These are phyloP conservation scores for Exophiala viscosa DNA, from an alignment of 2,329 filamentous ascomycete genomes.

Conservation along the genomic window DNA sequence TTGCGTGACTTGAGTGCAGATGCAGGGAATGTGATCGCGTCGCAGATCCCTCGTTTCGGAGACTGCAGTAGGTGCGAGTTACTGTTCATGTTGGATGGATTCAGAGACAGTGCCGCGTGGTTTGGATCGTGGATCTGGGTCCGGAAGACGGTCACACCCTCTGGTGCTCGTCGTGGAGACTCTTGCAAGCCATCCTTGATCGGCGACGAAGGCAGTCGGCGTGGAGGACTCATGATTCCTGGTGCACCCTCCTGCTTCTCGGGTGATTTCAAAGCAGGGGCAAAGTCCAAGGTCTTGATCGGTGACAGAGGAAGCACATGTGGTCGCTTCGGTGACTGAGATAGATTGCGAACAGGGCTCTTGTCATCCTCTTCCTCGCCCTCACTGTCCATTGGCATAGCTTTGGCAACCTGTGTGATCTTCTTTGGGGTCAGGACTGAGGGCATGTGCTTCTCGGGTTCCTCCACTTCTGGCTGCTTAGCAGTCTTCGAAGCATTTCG, in stretches of 20 bases:
- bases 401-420: conserved; percentile 44
- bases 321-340: conserved; percentile 35
- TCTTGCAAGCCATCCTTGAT: conserved; percentile 42
- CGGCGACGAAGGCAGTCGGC: conserved; percentile 43
- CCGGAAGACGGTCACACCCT: conserved; percentile 25
- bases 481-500: conserved; percentile 26
- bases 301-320: conserved; percentile 35
- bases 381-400: conserved; percentile 32
- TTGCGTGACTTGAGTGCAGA: conserved; percentile 34
- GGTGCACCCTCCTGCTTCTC: conserved; percentile 34
- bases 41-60: conserved; percentile 40
- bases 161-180: conserved; percentile 37
- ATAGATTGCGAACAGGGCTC: conserved; percentile 32
- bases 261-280: conserved; percentile 23
- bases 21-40: conserved; percentile 35
- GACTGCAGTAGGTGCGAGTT: conserved; percentile 43
- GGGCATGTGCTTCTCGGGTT: conserved; percentile 28
- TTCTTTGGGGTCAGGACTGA: conserved; percentile 47
- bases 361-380: conserved; percentile 41
- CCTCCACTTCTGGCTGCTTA: conserved; percentile 22
- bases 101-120: conserved; percentile 4
- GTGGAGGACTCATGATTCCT: conserved; percentile 44
- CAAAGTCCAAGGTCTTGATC: conserved; percentile 39
- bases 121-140: conserved; percentile 12
- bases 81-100: conserved; percentile 5